Base-by-base conservation (phyloP, 2,329 filamentous ascomycete genomes). In the Tothia fuscella region DNA sequence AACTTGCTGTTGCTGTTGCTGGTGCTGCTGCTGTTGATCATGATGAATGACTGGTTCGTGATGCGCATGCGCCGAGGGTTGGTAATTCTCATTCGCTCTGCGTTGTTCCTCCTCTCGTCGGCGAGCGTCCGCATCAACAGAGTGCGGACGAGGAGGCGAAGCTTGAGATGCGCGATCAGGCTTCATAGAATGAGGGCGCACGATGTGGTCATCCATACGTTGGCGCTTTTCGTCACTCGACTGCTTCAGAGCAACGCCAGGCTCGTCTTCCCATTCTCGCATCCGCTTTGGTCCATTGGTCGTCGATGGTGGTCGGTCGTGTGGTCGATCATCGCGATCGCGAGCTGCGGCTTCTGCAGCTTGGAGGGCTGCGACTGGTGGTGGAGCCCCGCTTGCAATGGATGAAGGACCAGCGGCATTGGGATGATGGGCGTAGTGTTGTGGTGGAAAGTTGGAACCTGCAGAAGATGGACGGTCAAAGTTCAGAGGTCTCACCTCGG, bases 391-490 rank as follows among this genome's bases (percentile, higher is more conserved):
- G 50, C 72, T 72, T 25, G 80, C 79, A 54, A 85, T 82, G 38
- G 74, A 72, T 28, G 69, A 69, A 43, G 66, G 65, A 24, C 65
- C 60, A 37, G 68, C 59, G 31, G 74, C 61, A 48, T 87, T 83
- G 34, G 76, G 75, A 50, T 86, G 84, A 49, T 83, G 80, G 51
- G 81, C 70, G 55, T 85, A 93, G 49, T 80, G 82, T 48, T 84
- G 83, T 53, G 88, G 84, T 4, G 82, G 79, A 54, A 91, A 94
- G 6, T 77, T 78, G 29, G 85, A 82, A 54, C 87, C 88, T 45
- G 88, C 88, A n/a, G 89, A 95, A n/a, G 84, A 76, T 62, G 88
- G 82, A 46, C 83, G 78, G 50, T 94, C 88, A 49, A 89, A 75
- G 31, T 41, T 37, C 21, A 91, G 72, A 2, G 82, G 81, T 40